Conservation (phyloP, 805 yeast species). For the Teunomyces lycoperdinae region DNA sequence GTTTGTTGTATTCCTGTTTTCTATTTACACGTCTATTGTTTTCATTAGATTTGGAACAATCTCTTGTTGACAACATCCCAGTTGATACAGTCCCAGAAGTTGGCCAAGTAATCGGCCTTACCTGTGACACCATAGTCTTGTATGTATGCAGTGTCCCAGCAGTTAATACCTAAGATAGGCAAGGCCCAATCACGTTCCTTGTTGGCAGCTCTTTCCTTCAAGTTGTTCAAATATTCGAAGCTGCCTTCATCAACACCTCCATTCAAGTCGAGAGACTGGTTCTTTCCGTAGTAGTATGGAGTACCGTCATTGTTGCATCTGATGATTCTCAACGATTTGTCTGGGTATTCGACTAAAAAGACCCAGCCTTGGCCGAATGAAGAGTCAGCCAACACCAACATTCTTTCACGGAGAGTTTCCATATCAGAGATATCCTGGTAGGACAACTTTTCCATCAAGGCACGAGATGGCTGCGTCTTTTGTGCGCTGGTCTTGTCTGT, state of each 20-base stretch:
- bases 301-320: slow-evolving; percentile 72
- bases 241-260: slow-evolving; percentile 62
- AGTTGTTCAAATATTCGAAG: slow-evolving; percentile 42
- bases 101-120: slow-evolving; percentile 65
- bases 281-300: slow-evolving; percentile 66
- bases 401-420: slow-evolving; percentile 49
- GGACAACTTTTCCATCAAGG: slow-evolving; percentile 36
- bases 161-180: slow-evolving; percentile 73
- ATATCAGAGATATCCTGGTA: slow-evolving; percentile 35
- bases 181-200: slow-evolving; percentile 58
- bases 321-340: slow-evolving; percentile 54
- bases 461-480: slow-evolving; percentile 36
- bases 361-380: slow-evolving; percentile 73
- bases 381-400: slow-evolving; percentile 50
- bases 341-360: slow-evolving; percentile 63
- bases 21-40: slow-evolving; percentile 2
- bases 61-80: slow-evolving; percentile 73
- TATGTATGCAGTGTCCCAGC: slow-evolving; percentile 89
- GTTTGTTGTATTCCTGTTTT: background rate
- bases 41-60: slow-evolving; percentile 31
- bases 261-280: slow-evolving; percentile 74
- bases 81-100: slow-evolving; percentile 74
- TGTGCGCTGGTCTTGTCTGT: slow-evolving; percentile 29
- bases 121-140: slow-evolving; percentile 82
- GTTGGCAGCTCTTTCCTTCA: slow-evolving; percentile 40